Base-by-base conservation (phyloP, 352 stramenopile species). In the Phytophthora macrochlamydospora region DNA sequence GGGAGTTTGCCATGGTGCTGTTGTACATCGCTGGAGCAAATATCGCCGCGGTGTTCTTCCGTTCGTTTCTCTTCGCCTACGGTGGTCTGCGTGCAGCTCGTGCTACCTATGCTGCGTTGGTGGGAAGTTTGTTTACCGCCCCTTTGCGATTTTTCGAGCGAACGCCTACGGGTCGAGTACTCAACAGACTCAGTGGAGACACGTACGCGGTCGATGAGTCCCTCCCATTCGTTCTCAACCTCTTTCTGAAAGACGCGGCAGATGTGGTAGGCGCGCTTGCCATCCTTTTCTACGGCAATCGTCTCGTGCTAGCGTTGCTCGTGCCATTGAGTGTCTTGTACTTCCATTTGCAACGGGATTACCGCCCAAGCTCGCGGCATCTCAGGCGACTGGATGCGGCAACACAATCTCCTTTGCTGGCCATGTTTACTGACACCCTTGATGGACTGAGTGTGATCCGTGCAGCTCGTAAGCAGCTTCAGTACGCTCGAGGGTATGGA, bases 181-280 rank as follows among this genome's bases (percentile, higher is more conserved):
- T 94, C 2, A 96, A 96, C 33, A 74, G 88, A 8, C 56, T 94
- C n/a, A 92, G 85, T 29, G 81, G 85, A 7, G 86, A 96, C 51
- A 93, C 85, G 7, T 97, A 94, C 54, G 71, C 79, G 3, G 76
- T 97, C 7, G 90, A 97, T 67, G 87, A 96, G 61, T 92, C 85
- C 13, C 67, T 97, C 12, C 91, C 92, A 6, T 97, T 97, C 51
- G 88, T 89, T 45, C 74, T 97, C 51, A 97, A 97, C 59, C 85
- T 96, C 38, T 94, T 95, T 50, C 64, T 97, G 11, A 92, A 90
- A 38, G 88, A 97, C 64, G 63, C 83, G 11, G 78, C 85, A 1
- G 86, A 92, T 9, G 73, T 97, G 5, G 28, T 82, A 3, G 90
- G 88, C 0, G 78, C 87, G 2, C 79, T 95, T 31, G 77, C 71